A percentile compares a stretch with the other conserved stretches of the same genome.
Conservation (phyloP, 352 stramenopile genomes). For the Phytophthora niederhauseri region DNA sequence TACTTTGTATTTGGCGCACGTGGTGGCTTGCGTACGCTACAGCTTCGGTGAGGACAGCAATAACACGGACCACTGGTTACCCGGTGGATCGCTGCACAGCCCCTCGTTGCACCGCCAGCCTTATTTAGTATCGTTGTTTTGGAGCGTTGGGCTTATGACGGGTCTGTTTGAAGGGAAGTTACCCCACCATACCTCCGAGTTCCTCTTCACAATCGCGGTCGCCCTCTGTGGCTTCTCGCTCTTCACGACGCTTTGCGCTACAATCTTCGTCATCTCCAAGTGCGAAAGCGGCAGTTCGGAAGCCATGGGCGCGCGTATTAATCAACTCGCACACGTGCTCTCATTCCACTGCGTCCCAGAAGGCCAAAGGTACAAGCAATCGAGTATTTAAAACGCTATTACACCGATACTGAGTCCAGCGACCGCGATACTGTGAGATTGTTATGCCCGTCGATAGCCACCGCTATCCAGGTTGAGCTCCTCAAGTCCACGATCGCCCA, state of each 20-base stretch:
- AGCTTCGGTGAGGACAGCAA: background rate
- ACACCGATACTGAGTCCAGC: conserved; percentile 62
- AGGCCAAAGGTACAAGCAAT: background rate
- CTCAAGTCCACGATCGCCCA: conserved; percentile 33
- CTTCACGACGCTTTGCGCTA: conserved; percentile 1
- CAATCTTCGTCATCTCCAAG: conserved; percentile 6
- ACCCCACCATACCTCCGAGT: background rate
- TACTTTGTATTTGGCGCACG: background rate
- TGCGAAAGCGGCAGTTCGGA: background rate
- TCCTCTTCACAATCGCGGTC: background rate
- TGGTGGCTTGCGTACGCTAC: background rate
- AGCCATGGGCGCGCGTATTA: background rate
- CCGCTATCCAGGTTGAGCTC: conserved; percentile 69
- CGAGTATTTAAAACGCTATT: too few species aligned
- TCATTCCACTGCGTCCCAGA: background rate
- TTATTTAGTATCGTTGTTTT: background rate
- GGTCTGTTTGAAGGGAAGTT: background rate
- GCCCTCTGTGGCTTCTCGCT: background rate
- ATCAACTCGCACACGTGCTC: background rate
- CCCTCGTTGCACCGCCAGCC: too few species aligned
- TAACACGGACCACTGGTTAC: background rate
- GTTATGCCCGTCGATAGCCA: conserved; percentile 66
- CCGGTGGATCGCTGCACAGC: background rate
- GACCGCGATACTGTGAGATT: conserved; percentile 69
- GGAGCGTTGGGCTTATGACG: background rate